These are phyloP conservation scores for Borovskyia barvae DNA, from an alignment of 208 protist genomes.

Conservation along the genomic window DNA sequence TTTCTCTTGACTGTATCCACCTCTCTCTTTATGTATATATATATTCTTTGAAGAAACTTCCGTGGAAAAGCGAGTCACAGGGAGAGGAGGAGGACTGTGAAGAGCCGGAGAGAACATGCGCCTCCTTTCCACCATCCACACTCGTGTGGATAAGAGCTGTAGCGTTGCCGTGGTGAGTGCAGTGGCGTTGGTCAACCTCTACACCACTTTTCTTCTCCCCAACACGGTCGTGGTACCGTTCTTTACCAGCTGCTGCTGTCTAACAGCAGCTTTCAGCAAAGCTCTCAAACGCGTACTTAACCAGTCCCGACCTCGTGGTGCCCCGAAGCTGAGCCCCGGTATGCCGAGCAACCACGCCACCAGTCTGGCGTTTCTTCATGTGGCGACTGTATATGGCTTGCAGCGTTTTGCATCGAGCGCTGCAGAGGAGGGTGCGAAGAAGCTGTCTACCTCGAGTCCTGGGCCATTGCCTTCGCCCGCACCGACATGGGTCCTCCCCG, in stretches of 20 bases:
- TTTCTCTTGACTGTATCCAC: not conserved
- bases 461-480: constrained; percentile 4
- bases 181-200: constrained; percentile 41
- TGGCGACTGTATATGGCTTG: constrained; percentile 26
- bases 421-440: not conserved
- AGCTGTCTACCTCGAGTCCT: not conserved
- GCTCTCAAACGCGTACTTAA: constrained; percentile 50
- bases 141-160: constrained; percentile 37
- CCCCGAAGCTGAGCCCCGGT: constrained; percentile 46
- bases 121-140: constrained; percentile 16
- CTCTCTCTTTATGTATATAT: too few relatives aligned
- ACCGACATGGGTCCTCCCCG: not conserved
- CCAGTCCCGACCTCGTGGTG: constrained; percentile 42
- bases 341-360: constrained; percentile 78
- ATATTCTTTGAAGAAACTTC: too few relatives aligned
- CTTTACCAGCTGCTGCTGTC: constrained; percentile 35
- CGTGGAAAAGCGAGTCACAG: too few relatives aligned
- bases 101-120: too few relatives aligned
- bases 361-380: constrained; percentile 35
- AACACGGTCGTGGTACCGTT: constrained; percentile 37
- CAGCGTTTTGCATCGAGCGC: constrained; percentile 2
- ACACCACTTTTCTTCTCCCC: constrained; percentile 17
- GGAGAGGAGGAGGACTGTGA: too few relatives aligned
- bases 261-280: constrained; percentile 40
- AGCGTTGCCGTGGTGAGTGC: constrained; percentile 27